Base-by-base conservation (phyloP, 495 filamentous ascomycete species). In the Ascodesmis nigricans region DNA sequence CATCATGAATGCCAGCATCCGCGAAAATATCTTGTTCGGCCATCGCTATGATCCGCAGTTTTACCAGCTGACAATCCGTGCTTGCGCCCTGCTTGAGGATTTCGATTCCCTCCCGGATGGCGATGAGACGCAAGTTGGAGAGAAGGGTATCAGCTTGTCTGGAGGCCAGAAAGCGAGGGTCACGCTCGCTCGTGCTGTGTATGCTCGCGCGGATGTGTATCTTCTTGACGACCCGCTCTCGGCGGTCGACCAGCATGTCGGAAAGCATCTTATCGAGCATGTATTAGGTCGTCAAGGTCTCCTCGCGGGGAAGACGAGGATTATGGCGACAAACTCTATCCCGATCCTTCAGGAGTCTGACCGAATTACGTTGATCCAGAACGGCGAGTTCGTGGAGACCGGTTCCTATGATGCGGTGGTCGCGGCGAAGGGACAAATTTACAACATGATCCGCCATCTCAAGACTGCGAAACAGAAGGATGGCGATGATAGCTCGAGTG, bases 1-100 rank as follows among this genome's bases (percentile, higher is more conserved):
- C 84, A 73, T 99, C 23, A 95, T 92, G 83, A 99, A 95, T 47
- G 84, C 90, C 4, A 87, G 74, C 29, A 82, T 95, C 18, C 73
- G 75, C 35, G 90, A 99, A 44, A 99, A 99, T 46, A 92, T 99
- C 47, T 64, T 93, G 4, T 99, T 99, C 49, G 90, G 90, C 3
- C 79, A 95, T 57, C 72, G 80, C 25, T 95, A 77, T 63, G 84
- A 99, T 57, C 78, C 87, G 2, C 59, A 67, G 30, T 99, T 99
- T 58, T 99, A 99, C 54, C 79, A 93, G 29, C 71, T 72, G 36
- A 92, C 90, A 1, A 64, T 99, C 3, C 77, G 90, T 53, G 90
- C 90, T 14, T 99, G 90, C 49, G 90, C 90, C 35, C 60, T 99
- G 20, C 44, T 72, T 1, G 82, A 93, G 45, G 90, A 99, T 51